phyloP scores from a whole-genome alignment of 805 yeast species.

The Ogataea methanolica region DNA sequence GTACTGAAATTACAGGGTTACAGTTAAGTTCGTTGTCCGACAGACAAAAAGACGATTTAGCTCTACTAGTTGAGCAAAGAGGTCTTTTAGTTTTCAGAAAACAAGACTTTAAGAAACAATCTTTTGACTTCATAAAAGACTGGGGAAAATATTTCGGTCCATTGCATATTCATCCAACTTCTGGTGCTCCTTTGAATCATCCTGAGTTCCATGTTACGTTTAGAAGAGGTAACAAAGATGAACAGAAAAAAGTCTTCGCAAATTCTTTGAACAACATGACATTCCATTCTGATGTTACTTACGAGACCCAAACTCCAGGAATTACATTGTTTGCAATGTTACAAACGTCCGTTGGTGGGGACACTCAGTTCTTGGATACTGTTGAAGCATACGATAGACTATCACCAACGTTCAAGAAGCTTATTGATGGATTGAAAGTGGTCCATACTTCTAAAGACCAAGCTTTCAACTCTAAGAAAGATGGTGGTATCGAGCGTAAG shows the following conservation, averaged over 20 bases:
- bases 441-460: constrained; percentile 69
- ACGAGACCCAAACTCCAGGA: constrained; percentile 71
- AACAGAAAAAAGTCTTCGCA: constrained; percentile 32
- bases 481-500: constrained; percentile 66
- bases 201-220: constrained; percentile 63
- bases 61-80: constrained; percentile 61
- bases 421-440: constrained; percentile 58
- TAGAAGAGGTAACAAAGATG: constrained; percentile 41
- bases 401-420: constrained; percentile 58
- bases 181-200: constrained; percentile 58
- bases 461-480: constrained; percentile 48
- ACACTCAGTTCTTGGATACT: constrained; percentile 72
- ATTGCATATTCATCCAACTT: constrained; percentile 68
- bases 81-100: constrained; percentile 65
- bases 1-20: constrained; percentile 56
- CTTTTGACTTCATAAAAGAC: constrained; percentile 43
- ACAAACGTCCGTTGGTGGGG: constrained; percentile 60
- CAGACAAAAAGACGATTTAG: constrained; percentile 63
- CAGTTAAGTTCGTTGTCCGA: constrained; percentile 52
- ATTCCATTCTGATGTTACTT: constrained; percentile 76
- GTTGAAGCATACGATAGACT: constrained; percentile 67
- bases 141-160: constrained; percentile 66
- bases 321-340: constrained; percentile 61
- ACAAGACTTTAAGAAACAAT: constrained; percentile 58
- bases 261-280: constrained; percentile 34